Conservation (phyloP, 441 rosid species). For the Populus hybrid region DNA sequence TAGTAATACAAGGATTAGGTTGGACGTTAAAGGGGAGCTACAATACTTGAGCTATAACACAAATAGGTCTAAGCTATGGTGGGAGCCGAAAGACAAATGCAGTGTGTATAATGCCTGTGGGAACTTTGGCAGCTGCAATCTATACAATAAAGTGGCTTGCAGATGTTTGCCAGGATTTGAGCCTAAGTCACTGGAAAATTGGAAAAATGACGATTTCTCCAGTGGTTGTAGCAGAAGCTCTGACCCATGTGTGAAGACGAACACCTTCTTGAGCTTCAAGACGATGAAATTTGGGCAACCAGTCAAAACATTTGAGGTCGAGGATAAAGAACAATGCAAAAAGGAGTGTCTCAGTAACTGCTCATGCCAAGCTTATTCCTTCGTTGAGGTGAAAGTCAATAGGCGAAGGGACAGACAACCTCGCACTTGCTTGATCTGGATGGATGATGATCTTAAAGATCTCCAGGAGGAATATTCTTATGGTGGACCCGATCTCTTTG, state of each 20-base stretch:
- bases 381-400: slow-evolving; percentile 2
- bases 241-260: slow-evolving; percentile 24
- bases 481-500: slow-evolving; percentile 32
- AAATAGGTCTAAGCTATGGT: slow-evolving; percentile 19
- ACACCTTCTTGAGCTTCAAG: slow-evolving; percentile 36
- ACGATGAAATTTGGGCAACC: slow-evolving; percentile 47
- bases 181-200: slow-evolving; percentile 33
- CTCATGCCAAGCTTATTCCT: slow-evolving; percentile 47
- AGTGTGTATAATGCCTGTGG: not conserved
- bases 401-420: not conserved
- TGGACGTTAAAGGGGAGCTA: slow-evolving; percentile 28
- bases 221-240: slow-evolving; percentile 50
- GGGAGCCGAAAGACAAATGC: slow-evolving; percentile 36
- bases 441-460: not conserved
- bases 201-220: slow-evolving; percentile 38
- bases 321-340: slow-evolving; percentile 38
- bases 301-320: slow-evolving; percentile 23
- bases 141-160: slow-evolving; percentile 14
- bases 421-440: slow-evolving; percentile 45
- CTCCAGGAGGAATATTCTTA: slow-evolving; percentile 20
- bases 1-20: not conserved
- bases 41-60: slow-evolving; percentile 4
- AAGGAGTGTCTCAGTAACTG: slow-evolving; percentile 41
- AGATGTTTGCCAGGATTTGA: slow-evolving; percentile 27
- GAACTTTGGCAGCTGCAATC: slow-evolving; percentile 30